phyloP scores from a whole-genome alignment of 495 filamentous ascomycete species.

The Geoglossum glabrum region DNA sequence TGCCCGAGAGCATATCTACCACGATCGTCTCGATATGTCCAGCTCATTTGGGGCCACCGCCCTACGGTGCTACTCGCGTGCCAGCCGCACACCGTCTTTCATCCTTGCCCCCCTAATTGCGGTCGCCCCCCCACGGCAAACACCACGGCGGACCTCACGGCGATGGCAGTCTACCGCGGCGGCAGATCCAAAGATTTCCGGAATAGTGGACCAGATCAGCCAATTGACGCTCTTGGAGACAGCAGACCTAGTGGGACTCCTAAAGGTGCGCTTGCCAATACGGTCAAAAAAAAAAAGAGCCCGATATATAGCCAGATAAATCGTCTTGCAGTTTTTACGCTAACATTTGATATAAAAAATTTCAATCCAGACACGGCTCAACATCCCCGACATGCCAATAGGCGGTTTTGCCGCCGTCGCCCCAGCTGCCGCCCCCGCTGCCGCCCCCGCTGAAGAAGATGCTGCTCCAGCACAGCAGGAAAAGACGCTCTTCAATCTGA shows the following conservation, averaged over 20 bases:
- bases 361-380: conserved; percentile 57
- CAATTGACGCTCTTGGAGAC: conserved; percentile 95
- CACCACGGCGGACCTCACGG: conserved; percentile 15
- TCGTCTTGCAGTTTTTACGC: too few species aligned
- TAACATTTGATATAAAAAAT: not conserved
- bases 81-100: not conserved
- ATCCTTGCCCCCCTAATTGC: not conserved
- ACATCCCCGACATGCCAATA: conserved; percentile 93
- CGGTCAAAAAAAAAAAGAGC: too few species aligned
- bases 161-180: conserved; percentile 57
- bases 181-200: conserved; percentile 49
- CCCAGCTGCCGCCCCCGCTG: conserved; percentile 41
- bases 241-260: conserved; percentile 72
- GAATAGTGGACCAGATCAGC: conserved; percentile 94
- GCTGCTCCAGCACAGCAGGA: conserved; percentile 61
- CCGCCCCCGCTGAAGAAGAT: conserved; percentile 64
- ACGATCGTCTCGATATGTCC: not conserved
- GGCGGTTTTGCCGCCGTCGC: conserved; percentile 60
- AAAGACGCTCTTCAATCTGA: conserved; percentile 95
- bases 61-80: not conserved
- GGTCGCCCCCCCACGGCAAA: not conserved
- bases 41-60: not conserved
- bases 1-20: not conserved
- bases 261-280: conserved; percentile 48
- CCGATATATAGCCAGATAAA: too few species aligned